Evolutionary conservation across 805 yeast genomes (phyloP).

Genomic region (Saccharomycopsis oosterbeekiorum): DNA sequence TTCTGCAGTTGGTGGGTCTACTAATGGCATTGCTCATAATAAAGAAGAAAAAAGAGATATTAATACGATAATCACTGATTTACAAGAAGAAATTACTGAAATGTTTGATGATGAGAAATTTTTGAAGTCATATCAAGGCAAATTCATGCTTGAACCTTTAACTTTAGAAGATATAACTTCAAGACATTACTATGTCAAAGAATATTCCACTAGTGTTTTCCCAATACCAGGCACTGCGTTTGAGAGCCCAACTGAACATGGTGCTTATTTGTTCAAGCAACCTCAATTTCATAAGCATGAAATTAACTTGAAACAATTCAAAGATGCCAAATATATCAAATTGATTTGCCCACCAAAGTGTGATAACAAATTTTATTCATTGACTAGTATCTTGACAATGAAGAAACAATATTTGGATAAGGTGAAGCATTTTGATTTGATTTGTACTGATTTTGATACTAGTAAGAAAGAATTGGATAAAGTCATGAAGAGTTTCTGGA

Average conservation of each 20-base stretch:
- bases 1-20: neutral
- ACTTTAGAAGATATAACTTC: conserved; percentile 1
- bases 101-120: conserved; percentile 4
- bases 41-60: neutral
- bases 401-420: conserved; percentile 17
- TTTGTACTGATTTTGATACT: conserved; percentile 51
- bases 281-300: neutral
- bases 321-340: conserved; percentile 12
- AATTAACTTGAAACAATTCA: conserved; percentile 13
- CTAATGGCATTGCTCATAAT: neutral
- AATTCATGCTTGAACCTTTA: conserved; percentile 7
- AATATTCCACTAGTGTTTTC: conserved; percentile 8
- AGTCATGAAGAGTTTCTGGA: conserved; percentile 33
- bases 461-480: conserved; percentile 46
- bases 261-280: neutral
- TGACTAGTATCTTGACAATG: conserved; percentile 13
- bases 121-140: conserved; percentile 3
- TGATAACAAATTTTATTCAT: conserved; percentile 10
- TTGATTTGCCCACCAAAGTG: conserved; percentile 4
- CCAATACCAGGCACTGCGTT: conserved; percentile 13
- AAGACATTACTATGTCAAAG: neutral
- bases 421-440: conserved; percentile 17
- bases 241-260: neutral
- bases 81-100: conserved; percentile 2
- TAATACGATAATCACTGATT: neutral